phyloP scores from a whole-genome alignment of 164 flowering plant genomes.

The Kalanchoe fedtschenkoi region DNA sequence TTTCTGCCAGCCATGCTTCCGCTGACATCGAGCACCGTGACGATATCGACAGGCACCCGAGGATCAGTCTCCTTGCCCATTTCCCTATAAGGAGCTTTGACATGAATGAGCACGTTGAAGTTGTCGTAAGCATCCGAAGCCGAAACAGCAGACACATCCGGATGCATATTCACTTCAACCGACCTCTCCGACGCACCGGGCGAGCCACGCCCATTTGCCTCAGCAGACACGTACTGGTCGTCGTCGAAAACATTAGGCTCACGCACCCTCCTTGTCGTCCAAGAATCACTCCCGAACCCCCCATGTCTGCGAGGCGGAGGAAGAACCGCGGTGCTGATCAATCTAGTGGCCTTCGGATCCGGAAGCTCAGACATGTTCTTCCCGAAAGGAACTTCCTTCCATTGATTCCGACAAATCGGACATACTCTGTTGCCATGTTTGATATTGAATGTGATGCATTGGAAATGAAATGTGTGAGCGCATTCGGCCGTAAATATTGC shows the following conservation, averaged over 20 bases:
- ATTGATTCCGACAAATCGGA: constrained; percentile 7
- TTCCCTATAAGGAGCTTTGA: constrained; percentile 34
- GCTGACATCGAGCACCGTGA: constrained; percentile 59
- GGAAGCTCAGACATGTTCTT: not conserved
- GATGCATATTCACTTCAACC: constrained; percentile 46
- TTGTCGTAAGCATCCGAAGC: constrained; percentile 31
- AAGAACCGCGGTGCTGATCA: constrained; percentile 7
- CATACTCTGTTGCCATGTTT: constrained; percentile 11
- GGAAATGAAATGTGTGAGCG: constrained; percentile 7
- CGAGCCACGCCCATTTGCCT: constrained; percentile 10
- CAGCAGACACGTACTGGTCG: constrained; percentile 3
- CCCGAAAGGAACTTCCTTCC: constrained; percentile 7
- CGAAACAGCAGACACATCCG: constrained; percentile 66
- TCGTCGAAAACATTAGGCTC: constrained; percentile 10
- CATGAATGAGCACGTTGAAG: constrained; percentile 57
- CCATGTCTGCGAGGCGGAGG: not conserved
- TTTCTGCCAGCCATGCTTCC: constrained; percentile 73
- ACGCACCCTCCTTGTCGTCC: not conserved
- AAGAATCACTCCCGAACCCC: too few species aligned
- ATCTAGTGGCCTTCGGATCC: not conserved
- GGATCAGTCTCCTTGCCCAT: constrained; percentile 10
- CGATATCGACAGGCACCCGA: constrained; percentile 59
- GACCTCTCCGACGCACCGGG: constrained; percentile 12
- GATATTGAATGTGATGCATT: constrained; percentile 8
- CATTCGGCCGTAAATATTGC: constrained; percentile 12